Evolutionary conservation across 306 rosid species (phyloP).

Genomic region (Hippophae tibetana): DNA sequence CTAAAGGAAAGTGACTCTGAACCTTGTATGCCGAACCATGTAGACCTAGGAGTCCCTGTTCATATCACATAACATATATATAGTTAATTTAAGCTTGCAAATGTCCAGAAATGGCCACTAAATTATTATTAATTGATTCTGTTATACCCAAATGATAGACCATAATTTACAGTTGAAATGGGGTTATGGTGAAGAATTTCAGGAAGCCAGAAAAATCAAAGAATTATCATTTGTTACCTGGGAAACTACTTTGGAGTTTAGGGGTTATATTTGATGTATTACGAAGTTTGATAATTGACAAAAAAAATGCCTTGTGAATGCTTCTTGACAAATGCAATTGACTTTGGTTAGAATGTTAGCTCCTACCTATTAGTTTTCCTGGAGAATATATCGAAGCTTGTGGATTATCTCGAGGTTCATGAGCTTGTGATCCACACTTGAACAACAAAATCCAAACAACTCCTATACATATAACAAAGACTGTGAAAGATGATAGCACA

Average conservation of each 20-base stretch:
- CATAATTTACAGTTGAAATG: too few relatives aligned
- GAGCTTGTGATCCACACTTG: constrained; percentile 30
- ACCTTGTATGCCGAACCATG: constrained; percentile 24
- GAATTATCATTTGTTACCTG: too few relatives aligned
- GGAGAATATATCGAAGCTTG: constrained; percentile 35
- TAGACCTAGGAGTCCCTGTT: constrained; percentile 33
- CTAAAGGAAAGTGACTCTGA: constrained; percentile 40
- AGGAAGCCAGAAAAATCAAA: too few relatives aligned
- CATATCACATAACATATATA: neutral
- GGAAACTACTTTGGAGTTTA: too few relatives aligned
- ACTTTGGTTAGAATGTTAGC: neutral
- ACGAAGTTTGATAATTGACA: too few relatives aligned
- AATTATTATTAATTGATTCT: too few relatives aligned
- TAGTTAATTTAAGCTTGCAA: too few relatives aligned
- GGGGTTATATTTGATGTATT: too few relatives aligned
- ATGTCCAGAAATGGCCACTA: too few relatives aligned
- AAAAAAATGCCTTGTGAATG: too few relatives aligned
- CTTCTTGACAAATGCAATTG: neutral
- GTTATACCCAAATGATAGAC: too few relatives aligned
- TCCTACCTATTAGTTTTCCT: constrained; percentile 51
- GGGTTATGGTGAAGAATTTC: too few relatives aligned
- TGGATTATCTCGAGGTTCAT: constrained; percentile 28
- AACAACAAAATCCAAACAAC: constrained; percentile 55
- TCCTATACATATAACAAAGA: constrained; percentile 47
- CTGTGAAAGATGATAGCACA: constrained; percentile 57